Evolutionary conservation across 83 land plant genomes (phyloP).

Genomic region (Thuja plicata): DNA sequence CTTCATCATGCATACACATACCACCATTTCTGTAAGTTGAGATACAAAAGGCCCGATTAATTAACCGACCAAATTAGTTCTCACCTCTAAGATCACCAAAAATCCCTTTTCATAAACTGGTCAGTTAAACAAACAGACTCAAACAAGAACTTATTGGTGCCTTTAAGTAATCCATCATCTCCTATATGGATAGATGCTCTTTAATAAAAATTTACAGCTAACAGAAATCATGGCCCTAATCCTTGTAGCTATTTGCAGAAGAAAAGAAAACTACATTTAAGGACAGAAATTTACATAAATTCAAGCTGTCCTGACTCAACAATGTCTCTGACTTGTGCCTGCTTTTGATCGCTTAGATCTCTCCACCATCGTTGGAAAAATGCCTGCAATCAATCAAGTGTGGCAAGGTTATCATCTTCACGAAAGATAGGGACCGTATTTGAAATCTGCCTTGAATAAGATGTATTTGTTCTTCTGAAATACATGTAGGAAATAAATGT

Average conservation of each 20-base stretch:
- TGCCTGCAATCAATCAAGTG: constrained; percentile 40
- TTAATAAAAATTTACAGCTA: no score
- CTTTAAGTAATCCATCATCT: no score
- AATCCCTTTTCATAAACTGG: not conserved
- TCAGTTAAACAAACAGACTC: not conserved
- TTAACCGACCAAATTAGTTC: not conserved
- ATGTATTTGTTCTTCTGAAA: not conserved
- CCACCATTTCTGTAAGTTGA: constrained; percentile 77
- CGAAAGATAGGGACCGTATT: not conserved
- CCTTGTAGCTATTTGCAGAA: not conserved
- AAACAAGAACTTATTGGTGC: not conserved
- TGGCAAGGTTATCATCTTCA: not conserved
- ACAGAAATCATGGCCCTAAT: not conserved
- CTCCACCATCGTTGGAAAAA: constrained; percentile 91
- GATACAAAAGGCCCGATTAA: not conserved
- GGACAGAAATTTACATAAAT: constrained; percentile 64
- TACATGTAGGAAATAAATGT: not conserved
- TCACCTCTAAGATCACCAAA: not conserved
- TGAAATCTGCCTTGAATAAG: not conserved
- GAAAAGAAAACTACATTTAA: not conserved
- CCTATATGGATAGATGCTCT: no score
- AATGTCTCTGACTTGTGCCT: constrained; percentile 56
- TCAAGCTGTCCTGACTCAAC: constrained; percentile 83
- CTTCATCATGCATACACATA: constrained; percentile 99
- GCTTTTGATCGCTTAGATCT: constrained; percentile 44